Percentiles rank a stretch among this genome's conserved stretches.
Evolutionary conservation across 805 yeast genomes (phyloP).

Genomic region (Ogataea henricii): DNA sequence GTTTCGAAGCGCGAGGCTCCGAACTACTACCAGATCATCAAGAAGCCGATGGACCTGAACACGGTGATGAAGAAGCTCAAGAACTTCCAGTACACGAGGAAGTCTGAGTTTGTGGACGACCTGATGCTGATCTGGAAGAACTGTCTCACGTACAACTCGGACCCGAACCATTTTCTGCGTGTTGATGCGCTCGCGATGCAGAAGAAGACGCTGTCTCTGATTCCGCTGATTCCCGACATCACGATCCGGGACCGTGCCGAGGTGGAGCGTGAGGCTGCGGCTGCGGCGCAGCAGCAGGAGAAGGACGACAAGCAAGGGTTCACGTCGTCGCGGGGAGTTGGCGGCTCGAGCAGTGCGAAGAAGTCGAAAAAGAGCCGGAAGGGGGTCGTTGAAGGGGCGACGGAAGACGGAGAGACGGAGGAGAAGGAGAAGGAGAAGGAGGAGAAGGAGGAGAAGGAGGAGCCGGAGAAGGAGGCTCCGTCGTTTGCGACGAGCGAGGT

Average conservation of each 20-base stretch:
- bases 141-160: conserved; percentile 90
- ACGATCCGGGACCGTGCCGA: conserved; percentile 71
- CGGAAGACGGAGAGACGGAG: conserved; percentile 4
- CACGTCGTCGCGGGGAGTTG: conserved; percentile 37
- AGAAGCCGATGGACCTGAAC: conserved; percentile 94
- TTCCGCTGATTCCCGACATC: conserved; percentile 89
- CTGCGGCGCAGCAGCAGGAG: conserved; percentile 41
- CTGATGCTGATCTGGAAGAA: conserved; percentile 94
- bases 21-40: conserved; percentile 86
- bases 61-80: conserved; percentile 91
- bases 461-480: not conserved
- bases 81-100: conserved; percentile 76
- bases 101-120: conserved; percentile 92
- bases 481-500: not conserved
- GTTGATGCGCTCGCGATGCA: conserved; percentile 97
- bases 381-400: conserved; percentile 28
- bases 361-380: conserved; percentile 42
- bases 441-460: not conserved
- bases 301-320: conserved; percentile 35
- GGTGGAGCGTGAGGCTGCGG: conserved; percentile 65
- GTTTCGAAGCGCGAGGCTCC: conserved; percentile 99
- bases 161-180: conserved; percentile 88
- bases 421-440: conserved; percentile 1
- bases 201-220: conserved; percentile 72
- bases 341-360: conserved; percentile 32